Evolutionary conservation across 176 grass and related monocot species (phyloP).

Genomic region (Phoenix roebelenii): DNA sequence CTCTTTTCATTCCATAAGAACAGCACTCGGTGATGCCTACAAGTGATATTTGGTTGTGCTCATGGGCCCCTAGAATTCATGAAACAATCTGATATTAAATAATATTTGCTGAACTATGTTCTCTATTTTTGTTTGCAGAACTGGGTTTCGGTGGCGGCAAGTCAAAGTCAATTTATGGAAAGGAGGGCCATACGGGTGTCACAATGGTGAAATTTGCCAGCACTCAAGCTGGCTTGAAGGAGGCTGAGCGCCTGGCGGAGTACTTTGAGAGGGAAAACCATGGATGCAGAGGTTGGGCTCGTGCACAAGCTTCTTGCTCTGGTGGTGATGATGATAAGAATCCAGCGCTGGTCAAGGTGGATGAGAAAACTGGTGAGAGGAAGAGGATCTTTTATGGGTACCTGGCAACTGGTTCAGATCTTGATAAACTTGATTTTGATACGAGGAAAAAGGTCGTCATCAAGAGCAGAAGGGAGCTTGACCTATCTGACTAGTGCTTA

Average conservation of each 20-base stretch:
- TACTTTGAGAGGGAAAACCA: slow-evolving; percentile 64
- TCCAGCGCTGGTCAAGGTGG: slow-evolving; percentile 59
- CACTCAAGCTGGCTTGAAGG: slow-evolving; percentile 60
- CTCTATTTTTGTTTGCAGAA: slow-evolving; percentile 60
- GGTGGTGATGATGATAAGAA: slow-evolving; percentile 54
- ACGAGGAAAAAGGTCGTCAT: slow-evolving; percentile 61
- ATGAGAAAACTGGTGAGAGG: slow-evolving; percentile 64
- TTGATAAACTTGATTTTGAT: slow-evolving; percentile 76
- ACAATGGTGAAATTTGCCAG: slow-evolving; percentile 74
- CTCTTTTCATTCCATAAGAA: no score
- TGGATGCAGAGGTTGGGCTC: slow-evolving; percentile 66
- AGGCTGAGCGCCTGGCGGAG: slow-evolving; percentile 68
- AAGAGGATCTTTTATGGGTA: slow-evolving; percentile 86
- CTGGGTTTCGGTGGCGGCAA: slow-evolving; percentile 85
- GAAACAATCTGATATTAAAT: no score
- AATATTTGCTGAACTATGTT: background rate
- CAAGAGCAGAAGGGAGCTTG: slow-evolving; percentile 82
- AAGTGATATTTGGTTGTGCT: no score
- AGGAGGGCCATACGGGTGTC: slow-evolving; percentile 74
- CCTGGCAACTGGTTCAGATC: slow-evolving; percentile 60
- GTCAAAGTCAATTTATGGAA: slow-evolving; percentile 83
- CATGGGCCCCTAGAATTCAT: no score
- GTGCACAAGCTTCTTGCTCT: slow-evolving; percentile 28
- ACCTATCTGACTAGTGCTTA: slow-evolving; percentile 52
- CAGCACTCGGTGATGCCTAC: no score